Base-by-base conservation (phyloP, 805 yeast genomes). In the Schwanniomyces sp. region DNA sequence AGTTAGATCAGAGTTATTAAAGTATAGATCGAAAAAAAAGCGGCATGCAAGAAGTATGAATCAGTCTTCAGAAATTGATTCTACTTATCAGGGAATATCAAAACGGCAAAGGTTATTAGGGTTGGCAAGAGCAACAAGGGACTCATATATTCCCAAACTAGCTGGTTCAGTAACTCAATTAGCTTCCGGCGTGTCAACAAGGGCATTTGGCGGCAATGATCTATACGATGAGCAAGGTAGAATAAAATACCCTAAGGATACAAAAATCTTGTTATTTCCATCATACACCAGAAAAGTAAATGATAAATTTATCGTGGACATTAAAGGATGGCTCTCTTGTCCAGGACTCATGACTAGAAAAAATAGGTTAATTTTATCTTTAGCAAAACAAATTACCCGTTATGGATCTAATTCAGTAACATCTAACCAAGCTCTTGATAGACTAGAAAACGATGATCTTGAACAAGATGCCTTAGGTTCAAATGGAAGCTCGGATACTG, bases 331-430 rank as follows among this genome's bases (percentile, higher is more conserved):
- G 78, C 68, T 86, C 25, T 75, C 81, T 9, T 74, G 87, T 37
- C 89, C 91, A 0, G 95, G 95, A 0, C 70, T 78, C 7, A 78
- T 82, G 74, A 78, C 80, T 27, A 72, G 95, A 37, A 89, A 86
- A 58, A 89, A 90, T 63, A 70, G 84, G 48, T 62, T 91, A 39
- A 71, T 91, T 28, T 62, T 86, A 18, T 76, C 90, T 0, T 65
- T 90, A 39, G 88, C 90, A 3, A 80, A 81, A 50, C 90, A 88
- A 62, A 69, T 87, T 43, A 78, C 84, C 0, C 79, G 81, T 43
- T 67, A 63, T 46, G 64, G 63, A 21, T 48, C 58, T 1, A 54
- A 41, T 34, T 42, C 45, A 21, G 42, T 43, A 12, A 42, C 27
- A 6, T 21, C 52, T 4, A 45, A 44, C 8, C 60, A 58, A 39